phyloP scores from a whole-genome alignment of 176 grass and related monocot species.

The Elymus sibiricus region DNA sequence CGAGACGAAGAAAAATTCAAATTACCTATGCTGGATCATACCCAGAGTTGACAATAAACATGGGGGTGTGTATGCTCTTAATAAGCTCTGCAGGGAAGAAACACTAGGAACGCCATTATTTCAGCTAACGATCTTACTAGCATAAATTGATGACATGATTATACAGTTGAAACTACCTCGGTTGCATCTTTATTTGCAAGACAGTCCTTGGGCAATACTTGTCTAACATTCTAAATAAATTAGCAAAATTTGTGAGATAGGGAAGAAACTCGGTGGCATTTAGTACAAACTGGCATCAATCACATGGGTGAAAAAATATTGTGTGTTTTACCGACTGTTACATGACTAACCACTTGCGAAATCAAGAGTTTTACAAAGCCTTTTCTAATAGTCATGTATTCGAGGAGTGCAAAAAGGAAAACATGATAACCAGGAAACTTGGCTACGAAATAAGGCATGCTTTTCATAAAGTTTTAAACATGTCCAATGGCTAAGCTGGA shows the following conservation, averaged over 20 bases:
- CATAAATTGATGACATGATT: not conserved
- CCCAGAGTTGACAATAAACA: conserved; percentile 54
- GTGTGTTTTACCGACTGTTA: not conserved
- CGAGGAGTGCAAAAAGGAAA: not conserved
- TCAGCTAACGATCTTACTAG: not conserved
- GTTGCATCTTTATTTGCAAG: conserved; percentile 36
- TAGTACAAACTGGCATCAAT: not conserved
- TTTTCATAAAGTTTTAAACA: not conserved
- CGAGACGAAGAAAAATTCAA: not conserved
- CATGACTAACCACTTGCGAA: not conserved
- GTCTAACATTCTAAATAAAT: conserved; percentile 37
- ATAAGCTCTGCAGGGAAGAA: conserved; percentile 58
- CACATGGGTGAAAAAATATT: not conserved
- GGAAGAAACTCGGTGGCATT: not conserved
- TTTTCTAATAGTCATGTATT: not conserved
- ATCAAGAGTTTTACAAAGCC: not conserved
- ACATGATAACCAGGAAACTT: not conserved
- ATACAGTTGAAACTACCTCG: not conserved
- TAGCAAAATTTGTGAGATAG: not conserved
- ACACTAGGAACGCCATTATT: conserved; percentile 31
- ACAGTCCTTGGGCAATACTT: conserved; percentile 45
- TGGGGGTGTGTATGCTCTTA: conserved; percentile 46
- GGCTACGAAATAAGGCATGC: not conserved
- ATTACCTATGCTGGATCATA: conserved; percentile 70
- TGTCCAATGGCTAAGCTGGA: conserved; percentile 45